These are phyloP conservation scores for Aspergillus quadricinctus DNA, from an alignment of 2,329 filamentous ascomycete genomes.

Conservation along the genomic window DNA sequence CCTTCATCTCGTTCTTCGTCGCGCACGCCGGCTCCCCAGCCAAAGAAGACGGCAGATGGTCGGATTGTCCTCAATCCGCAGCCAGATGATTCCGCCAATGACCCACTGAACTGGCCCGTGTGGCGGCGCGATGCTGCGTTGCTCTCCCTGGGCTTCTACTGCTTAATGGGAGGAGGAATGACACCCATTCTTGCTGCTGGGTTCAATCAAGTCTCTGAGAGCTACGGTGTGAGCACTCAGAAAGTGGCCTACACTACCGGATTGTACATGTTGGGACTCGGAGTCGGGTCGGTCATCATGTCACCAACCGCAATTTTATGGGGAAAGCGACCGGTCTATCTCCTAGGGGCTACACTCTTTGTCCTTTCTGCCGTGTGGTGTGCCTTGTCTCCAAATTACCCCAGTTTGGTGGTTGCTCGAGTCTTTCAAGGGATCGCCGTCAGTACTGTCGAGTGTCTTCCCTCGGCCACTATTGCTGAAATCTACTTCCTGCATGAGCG, in stretches of 20 bases:
- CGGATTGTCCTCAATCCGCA: conserved; percentile 86
- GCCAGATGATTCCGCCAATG: conserved; percentile 83
- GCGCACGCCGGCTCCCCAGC: conserved; percentile 31
- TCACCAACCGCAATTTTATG: conserved; percentile 88
- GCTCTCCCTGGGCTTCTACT: conserved; percentile 82
- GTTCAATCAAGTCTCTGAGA: conserved; percentile 72
- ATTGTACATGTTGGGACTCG: conserved; percentile 89
- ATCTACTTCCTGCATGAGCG: conserved; percentile 95
- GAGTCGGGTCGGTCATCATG: conserved; percentile 75
- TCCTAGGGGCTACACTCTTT: conserved; percentile 73
- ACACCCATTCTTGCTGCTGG: conserved; percentile 86
- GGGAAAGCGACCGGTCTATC: conserved; percentile 87
- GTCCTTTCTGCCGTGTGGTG: conserved; percentile 77
- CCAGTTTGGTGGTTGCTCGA: conserved; percentile 73
- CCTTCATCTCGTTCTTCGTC: conserved; percentile 39
- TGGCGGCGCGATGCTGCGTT: conserved; percentile 78
- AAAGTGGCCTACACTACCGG: conserved; percentile 82
- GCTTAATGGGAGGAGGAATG: conserved; percentile 88
- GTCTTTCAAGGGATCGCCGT: conserved; percentile 86
- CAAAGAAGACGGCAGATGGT: conserved; percentile 77
- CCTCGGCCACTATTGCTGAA: conserved; percentile 89
- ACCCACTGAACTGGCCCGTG: conserved; percentile 85
- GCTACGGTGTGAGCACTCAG: conserved; percentile 63
- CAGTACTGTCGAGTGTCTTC: conserved; percentile 85
- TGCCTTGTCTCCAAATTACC: conserved; percentile 74